A percentile compares a stretch with the other conserved stretches of the same genome.
Evolutionary conservation across 2,329 filamentous ascomycete genomes (phyloP).

Genomic region (Fusarium solani-melongenae): DNA sequence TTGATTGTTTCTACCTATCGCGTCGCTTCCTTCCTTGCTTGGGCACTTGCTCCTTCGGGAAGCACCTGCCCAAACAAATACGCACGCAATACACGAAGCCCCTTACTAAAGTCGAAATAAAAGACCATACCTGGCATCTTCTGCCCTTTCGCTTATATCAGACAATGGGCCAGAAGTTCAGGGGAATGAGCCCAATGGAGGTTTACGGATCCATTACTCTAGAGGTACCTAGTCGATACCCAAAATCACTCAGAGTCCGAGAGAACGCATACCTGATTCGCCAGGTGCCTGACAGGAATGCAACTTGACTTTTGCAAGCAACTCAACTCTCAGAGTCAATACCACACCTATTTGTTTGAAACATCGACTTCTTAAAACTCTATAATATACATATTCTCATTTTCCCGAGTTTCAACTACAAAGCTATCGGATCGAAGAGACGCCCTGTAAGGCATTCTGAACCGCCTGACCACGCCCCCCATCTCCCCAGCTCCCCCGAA

Average conservation of each 20-base stretch:
- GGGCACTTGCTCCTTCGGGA: background rate
- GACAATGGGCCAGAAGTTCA: background rate
- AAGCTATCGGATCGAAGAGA: background rate
- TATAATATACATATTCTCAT: background rate
- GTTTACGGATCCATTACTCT: background rate
- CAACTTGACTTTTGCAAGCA: background rate
- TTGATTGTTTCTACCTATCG: background rate
- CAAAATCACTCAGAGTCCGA: background rate
- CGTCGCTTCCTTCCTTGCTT: background rate
- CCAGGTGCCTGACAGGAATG: background rate
- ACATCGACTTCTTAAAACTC: background rate
- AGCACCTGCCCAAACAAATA: slow-evolving; percentile 17
- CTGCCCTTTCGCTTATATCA: background rate
- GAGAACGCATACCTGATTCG: background rate
- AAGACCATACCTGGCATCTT: background rate
- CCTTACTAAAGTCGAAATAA: background rate
- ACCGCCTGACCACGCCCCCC: background rate
- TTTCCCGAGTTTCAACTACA: background rate
- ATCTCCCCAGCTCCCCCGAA: background rate
- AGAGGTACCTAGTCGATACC: background rate
- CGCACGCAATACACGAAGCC: background rate
- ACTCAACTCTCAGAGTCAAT: background rate
- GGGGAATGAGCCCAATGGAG: background rate
- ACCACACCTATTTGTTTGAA: background rate
- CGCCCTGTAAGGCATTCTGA: background rate